Percentiles rank a stretch among this genome's conserved stretches.
Conservation (phyloP, 306 rosid genomes). For the Cucumis hystrix region DNA sequence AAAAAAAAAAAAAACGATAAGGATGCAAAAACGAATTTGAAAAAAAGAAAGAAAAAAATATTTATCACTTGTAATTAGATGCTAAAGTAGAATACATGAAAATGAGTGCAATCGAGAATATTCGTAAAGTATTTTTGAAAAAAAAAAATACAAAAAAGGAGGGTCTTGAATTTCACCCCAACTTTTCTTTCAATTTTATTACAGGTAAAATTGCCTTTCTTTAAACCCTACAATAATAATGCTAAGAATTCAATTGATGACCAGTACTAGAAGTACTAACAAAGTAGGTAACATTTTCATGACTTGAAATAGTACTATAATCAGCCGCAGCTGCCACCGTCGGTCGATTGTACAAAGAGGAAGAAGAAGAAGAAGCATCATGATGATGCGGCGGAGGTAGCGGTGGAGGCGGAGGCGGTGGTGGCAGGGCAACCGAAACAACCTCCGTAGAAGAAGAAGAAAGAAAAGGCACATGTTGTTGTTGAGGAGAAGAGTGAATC, state of each 20-base stretch:
- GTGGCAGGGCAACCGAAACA: neutral
- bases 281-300: neutral
- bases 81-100: too few relatives aligned
- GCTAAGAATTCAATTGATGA: conserved; percentile 1
- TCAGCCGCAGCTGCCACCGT: neutral
- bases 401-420: neutral
- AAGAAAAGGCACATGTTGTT: neutral
- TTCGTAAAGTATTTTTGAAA: too few relatives aligned
- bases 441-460: neutral
- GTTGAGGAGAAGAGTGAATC: conserved; percentile 1
- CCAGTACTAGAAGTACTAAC: neutral
- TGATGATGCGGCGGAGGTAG: neutral
- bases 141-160: neutral
- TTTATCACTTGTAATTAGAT: too few relatives aligned
- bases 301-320: neutral
- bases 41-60: too few relatives aligned
- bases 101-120: too few relatives aligned
- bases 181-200: neutral
- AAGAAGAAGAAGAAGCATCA: neutral
- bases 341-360: neutral
- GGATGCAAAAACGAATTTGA: too few relatives aligned
- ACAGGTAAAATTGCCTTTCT: neutral
- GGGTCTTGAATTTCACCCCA: neutral
- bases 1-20: too few relatives aligned
- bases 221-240: neutral